Evolutionary conservation across 306 rosid genomes (phyloP), one percentile per base, ranked within the genome.

Genomic region (Purshia tridentata): DNA sequence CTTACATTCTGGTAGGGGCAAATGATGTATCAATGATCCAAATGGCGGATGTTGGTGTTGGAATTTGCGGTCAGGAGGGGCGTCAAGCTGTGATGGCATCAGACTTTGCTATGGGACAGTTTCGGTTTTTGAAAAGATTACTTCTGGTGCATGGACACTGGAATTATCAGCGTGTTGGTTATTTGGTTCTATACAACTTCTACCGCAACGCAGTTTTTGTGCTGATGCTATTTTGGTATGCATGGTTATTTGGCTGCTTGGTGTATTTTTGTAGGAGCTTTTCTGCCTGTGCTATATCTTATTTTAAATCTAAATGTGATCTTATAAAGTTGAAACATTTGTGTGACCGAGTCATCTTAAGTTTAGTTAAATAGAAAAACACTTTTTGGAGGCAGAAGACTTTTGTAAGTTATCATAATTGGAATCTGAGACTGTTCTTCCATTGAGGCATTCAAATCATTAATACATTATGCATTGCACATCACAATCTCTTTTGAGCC

Each of bases 21-120:
- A 95, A 95, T 76, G 99, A 95, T 49, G 99, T 95, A 78, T 89
- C 99, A 61, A 95, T 94, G 98, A 94, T 94, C 84, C 98, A 94
- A 86, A 95, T 88, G 99, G 99, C 99, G 63, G 99, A 95, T 88
- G 99, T 95, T 76, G 99, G 99, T 67, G 96, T 95, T 74, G 99
- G 99, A 81, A 91, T 95, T 74, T 89, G 99, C 29, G 99, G 99
- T 72, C 97, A 89, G 87, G 99, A 95, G 80, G 99, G 99, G 62
- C 99, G 99, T 66, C 99, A 95, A 76, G 99, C 99, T 29, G 99
- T 95, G 78, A 95, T 95, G 99, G 99, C 99, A 67, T 87, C 99
- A 64, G 99, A 95, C 88, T 95, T 95, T 81, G 99, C 99, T 47
- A 95, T 95, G 99, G 99, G 99, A 59, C 99, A 95, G 74, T 95